Evolutionary conservation across 192 early-diverging fungal species (phyloP).

Genomic region (Backusella westeae): DNA sequence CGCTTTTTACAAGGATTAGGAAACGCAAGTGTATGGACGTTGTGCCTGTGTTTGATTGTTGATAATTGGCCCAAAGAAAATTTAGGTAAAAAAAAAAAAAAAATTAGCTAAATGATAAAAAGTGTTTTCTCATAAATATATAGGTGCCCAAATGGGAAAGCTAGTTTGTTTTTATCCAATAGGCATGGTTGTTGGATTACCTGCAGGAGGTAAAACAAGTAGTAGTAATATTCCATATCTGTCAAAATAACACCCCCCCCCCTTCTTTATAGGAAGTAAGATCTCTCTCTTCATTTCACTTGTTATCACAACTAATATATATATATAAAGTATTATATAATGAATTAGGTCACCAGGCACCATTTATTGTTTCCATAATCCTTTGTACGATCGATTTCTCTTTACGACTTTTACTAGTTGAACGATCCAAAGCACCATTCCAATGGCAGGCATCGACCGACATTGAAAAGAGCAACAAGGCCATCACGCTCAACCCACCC

Average conservation of each 20-base stretch:
- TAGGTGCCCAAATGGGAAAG: slow-evolving; percentile 47
- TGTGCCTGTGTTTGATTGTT: slow-evolving; percentile 6
- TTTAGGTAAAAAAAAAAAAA: background rate
- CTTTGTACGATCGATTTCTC: slow-evolving; percentile 39
- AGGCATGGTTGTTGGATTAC: slow-evolving; percentile 44
- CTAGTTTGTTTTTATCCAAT: slow-evolving; percentile 40
- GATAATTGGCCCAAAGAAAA: slow-evolving; percentile 37
- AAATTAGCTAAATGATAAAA: too few species aligned
- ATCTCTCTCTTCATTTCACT: background rate
- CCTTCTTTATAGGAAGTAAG: slow-evolving; percentile 20
- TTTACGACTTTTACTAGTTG: slow-evolving; percentile 41
- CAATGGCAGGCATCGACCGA: slow-evolving; percentile 23
- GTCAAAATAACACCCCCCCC: too few species aligned
- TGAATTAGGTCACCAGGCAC: slow-evolving; percentile 38
- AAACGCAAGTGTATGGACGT: slow-evolving; percentile 22
- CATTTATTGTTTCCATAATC: slow-evolving; percentile 43
- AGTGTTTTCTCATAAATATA: background rate
- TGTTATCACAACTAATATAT: background rate
- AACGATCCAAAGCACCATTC: slow-evolving; percentile 28
- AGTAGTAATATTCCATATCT: background rate
- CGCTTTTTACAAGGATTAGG: slow-evolving; percentile 22
- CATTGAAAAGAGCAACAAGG: background rate
- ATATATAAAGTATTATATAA: slow-evolving; percentile 31
- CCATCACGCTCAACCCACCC: background rate
- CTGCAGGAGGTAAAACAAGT: slow-evolving; percentile 32